These are phyloP conservation scores for Venturia carpophila DNA, from an alignment of 2,329 filamentous ascomycete genomes.

Conservation along the genomic window DNA sequence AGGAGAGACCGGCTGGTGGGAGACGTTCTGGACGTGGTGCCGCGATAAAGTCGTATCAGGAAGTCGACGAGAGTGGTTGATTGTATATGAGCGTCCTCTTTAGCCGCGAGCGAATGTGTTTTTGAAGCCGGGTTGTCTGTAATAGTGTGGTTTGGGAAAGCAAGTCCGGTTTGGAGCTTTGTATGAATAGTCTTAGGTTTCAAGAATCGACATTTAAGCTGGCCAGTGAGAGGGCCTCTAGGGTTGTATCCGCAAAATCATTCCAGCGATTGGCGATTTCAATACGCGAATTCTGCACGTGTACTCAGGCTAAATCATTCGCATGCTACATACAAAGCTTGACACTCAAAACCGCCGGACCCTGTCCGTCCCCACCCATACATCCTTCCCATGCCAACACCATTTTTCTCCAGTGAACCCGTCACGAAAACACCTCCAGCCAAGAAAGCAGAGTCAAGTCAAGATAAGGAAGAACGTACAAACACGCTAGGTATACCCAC, in stretches of 20 bases:
- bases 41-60: background rate
- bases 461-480: background rate
- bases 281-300: background rate
- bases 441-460: background rate
- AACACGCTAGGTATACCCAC: background rate
- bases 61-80: background rate
- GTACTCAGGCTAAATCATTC: background rate
- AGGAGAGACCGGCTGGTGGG: background rate
- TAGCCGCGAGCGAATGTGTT: too few relatives aligned
- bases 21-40: conserved; percentile 13
- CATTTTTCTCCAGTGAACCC: background rate
- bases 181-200: too few relatives aligned
- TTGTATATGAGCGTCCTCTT: background rate
- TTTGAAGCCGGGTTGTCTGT: background rate
- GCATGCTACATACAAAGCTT: background rate
- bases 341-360: background rate
- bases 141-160: background rate
- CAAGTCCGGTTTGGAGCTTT: too few relatives aligned
- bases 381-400: background rate
- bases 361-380: background rate
- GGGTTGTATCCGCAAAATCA: too few relatives aligned
- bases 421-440: background rate
- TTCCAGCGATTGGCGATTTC: too few relatives aligned
- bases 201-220: too few relatives aligned
- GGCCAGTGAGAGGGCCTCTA: too few relatives aligned